A percentile compares a stretch with the other conserved stretches of the same genome.
phyloP scores from a whole-genome alignment of 2,329 filamentous ascomycete species.

The Mariannaea sp. region DNA sequence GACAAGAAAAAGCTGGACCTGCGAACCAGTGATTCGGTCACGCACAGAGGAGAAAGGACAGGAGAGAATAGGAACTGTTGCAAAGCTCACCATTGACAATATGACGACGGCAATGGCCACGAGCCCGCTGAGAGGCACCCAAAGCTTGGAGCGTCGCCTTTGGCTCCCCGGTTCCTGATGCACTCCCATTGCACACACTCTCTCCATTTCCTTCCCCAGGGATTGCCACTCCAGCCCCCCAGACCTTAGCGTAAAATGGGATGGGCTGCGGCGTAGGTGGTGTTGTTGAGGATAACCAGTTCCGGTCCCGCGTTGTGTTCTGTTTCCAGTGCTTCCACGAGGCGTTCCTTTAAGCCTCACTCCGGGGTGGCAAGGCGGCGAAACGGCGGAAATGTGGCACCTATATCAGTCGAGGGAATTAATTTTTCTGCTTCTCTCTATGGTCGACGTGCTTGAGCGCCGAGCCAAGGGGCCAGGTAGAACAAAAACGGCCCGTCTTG shows the following conservation, averaged over 20 bases:
- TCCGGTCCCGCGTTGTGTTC: background rate
- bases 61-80: background rate
- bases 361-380: slow-evolving; percentile 3
- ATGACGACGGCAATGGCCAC: slow-evolving; percentile 25
- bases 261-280: background rate
- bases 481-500: slow-evolving; percentile 19
- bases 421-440: background rate
- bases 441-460: slow-evolving; percentile 4
- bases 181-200: slow-evolving; percentile 7
- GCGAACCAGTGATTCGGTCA: slow-evolving; percentile 11
- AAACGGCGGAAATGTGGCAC: slow-evolving; percentile 10
- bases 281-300: slow-evolving; percentile 6
- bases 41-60: background rate
- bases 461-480: slow-evolving; percentile 15
- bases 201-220: too few species aligned
- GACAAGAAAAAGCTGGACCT: slow-evolving; percentile 25
- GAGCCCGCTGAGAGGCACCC: slow-evolving; percentile 17
- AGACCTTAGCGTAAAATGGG: slow-evolving; percentile 10
- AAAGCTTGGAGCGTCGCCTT: slow-evolving; percentile 22
- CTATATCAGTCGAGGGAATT: slow-evolving; percentile 10
- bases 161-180: slow-evolving; percentile 17
- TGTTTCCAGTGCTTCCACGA: background rate
- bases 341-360: slow-evolving; percentile 6
- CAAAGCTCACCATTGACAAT: slow-evolving; percentile 34
- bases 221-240: slow-evolving; percentile 16